These are phyloP conservation scores for Asterella californica DNA, from an alignment of 225 moss, liverwort and hornwort species.

Conservation along the genomic window DNA sequence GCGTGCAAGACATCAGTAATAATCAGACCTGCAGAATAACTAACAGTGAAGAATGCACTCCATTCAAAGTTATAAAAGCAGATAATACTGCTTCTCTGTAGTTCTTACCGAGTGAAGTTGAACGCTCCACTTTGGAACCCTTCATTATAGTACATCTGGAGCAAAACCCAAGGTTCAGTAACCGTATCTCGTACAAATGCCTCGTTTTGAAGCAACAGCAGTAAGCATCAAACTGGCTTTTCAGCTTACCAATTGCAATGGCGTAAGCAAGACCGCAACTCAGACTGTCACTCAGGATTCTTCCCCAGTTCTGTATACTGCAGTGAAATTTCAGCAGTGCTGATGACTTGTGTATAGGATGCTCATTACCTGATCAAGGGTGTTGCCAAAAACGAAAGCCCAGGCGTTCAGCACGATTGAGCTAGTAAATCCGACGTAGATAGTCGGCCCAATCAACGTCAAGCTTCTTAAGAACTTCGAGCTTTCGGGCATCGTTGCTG, in stretches of 20 bases:
- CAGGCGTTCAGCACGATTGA: slow-evolving; percentile 51
- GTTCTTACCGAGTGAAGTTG: slow-evolving; percentile 56
- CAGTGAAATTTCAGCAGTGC: background rate
- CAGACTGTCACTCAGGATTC: background rate
- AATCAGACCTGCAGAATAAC: background rate
- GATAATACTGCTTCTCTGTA: background rate
- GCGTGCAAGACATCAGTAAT: background rate
- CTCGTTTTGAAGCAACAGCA: background rate
- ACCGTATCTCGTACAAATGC: background rate
- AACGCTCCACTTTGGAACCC: slow-evolving; percentile 63
- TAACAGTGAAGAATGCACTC: background rate
- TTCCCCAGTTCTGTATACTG: background rate
- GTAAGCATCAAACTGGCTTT: background rate
- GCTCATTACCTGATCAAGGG: slow-evolving; percentile 39
- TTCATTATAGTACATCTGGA: slow-evolving; percentile 41
- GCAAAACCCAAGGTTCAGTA: background rate
- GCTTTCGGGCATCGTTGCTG: slow-evolving; percentile 39
- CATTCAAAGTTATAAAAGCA: background rate
- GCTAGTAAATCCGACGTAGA: slow-evolving; percentile 44
- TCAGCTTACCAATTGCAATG: background rate
- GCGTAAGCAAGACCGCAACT: background rate
- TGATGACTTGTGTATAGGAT: background rate
- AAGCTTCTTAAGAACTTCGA: slow-evolving; percentile 52
- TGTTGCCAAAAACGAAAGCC: slow-evolving; percentile 51
- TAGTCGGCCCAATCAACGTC: slow-evolving; percentile 65